Evolutionary conservation across 345 rosid species (phyloP).

Genomic region (Ceriops zippeliana): DNA sequence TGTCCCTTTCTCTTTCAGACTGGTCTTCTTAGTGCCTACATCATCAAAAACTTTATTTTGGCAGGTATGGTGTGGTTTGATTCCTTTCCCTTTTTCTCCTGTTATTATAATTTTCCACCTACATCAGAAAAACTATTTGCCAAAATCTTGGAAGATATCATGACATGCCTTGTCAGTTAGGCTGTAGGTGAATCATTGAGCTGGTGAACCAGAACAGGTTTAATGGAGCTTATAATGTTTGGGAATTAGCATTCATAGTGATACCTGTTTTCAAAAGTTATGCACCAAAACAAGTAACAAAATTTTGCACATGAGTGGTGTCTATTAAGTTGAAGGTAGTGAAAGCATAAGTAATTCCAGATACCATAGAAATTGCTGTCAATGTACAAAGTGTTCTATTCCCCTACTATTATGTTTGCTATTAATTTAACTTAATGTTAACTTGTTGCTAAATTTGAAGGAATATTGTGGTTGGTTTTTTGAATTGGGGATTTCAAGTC

Average conservation of each 20-base stretch:
- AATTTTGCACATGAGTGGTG: too few species aligned
- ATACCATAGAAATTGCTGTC: too few species aligned
- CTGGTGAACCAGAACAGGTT: neutral
- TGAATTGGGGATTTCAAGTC: neutral
- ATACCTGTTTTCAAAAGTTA: too few species aligned
- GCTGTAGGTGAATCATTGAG: neutral
- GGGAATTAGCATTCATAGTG: neutral
- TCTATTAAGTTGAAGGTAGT: too few species aligned
- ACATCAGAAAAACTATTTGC: neutral
- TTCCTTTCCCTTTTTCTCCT: slow-evolving; percentile 7
- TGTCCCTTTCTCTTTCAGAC: slow-evolving; percentile 49
- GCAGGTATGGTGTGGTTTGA: slow-evolving; percentile 50
- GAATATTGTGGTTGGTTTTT: neutral
- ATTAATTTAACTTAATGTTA: too few species aligned
- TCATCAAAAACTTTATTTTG: slow-evolving; percentile 88
- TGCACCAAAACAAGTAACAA: too few species aligned
- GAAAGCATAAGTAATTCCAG: too few species aligned
- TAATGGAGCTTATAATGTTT: neutral
- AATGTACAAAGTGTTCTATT: too few species aligned
- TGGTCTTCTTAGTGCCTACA: slow-evolving; percentile 86
- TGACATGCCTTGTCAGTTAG: neutral
- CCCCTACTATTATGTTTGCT: too few species aligned
- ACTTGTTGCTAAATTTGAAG: neutral
- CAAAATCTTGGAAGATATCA: neutral
- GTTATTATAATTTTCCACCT: neutral